Conservation (phyloP, 2,329 filamentous ascomycete genomes). For the Verticillium tricorpus region DNA sequence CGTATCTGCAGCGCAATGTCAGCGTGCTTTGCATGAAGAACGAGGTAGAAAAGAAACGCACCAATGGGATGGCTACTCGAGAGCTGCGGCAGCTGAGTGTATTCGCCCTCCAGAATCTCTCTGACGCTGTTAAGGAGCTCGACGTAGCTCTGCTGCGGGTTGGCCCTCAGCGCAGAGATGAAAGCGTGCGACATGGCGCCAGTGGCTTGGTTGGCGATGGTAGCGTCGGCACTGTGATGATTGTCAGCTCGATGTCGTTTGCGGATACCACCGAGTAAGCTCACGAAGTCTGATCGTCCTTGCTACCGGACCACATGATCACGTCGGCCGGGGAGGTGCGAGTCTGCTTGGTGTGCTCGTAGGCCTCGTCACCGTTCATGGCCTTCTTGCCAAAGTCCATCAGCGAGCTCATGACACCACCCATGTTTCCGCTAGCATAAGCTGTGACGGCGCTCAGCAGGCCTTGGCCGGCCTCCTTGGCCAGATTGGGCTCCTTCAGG, state of each 20-base stretch:
- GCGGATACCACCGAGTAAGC: slow-evolving; percentile 32
- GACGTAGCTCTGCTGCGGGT: slow-evolving; percentile 97
- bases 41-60: slow-evolving; percentile 42
- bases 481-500: slow-evolving; percentile 64
- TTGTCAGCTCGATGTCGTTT: slow-evolving; percentile 5
- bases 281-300: slow-evolving; percentile 91
- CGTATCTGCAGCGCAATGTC: not conserved
- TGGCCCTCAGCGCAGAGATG: slow-evolving; percentile 87
- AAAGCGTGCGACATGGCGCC: slow-evolving; percentile 99
- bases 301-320: slow-evolving; percentile 96
- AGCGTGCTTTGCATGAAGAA: not conserved
- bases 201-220: slow-evolving; percentile 83
- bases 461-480: slow-evolving; percentile 63
- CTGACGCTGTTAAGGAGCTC: slow-evolving; percentile 94
- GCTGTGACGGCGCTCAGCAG: slow-evolving; percentile 56
- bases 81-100: slow-evolving; percentile 91
- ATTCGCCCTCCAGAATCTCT: slow-evolving; percentile 82
- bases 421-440: slow-evolving; percentile 68
- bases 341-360: slow-evolving; percentile 74
- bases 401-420: slow-evolving; percentile 74
- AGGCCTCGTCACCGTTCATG: slow-evolving; percentile 72
- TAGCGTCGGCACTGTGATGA: slow-evolving; percentile 75
- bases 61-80: slow-evolving; percentile 95
- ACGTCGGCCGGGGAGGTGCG: slow-evolving; percentile 96
- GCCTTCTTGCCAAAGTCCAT: slow-evolving; percentile 88